Evolutionary conservation across 2,329 filamentous ascomycete species (phyloP).

Genomic region (Capronia coronata): DNA sequence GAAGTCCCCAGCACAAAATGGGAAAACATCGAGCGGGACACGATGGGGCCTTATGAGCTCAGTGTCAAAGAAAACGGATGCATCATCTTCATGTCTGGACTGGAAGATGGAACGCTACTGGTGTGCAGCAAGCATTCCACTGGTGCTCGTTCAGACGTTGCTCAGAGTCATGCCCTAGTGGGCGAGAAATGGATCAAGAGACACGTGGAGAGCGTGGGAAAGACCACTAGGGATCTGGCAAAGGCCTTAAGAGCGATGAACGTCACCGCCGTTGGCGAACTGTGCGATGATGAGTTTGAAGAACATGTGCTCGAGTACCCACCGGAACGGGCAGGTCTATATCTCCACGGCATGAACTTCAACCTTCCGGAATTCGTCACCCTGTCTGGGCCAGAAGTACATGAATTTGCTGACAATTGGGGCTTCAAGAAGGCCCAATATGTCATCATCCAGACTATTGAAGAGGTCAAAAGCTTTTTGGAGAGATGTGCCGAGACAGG

Average conservation of each 20-base stretch:
- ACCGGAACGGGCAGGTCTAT: conserved; percentile 75
- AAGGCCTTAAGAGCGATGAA: conserved; percentile 70
- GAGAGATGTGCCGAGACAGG: conserved; percentile 82
- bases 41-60: conserved; percentile 83
- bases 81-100: conserved; percentile 91
- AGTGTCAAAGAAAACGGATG: conserved; percentile 99
- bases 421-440: conserved; percentile 86
- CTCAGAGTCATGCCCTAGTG: conserved; percentile 72
- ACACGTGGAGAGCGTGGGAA: conserved; percentile 71
- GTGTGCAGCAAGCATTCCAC: conserved; percentile 99
- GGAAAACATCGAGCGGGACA: conserved; percentile 67
- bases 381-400: conserved; percentile 74
- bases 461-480: conserved; percentile 70
- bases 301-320: conserved; percentile 92
- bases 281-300: conserved; percentile 93
- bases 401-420: conserved; percentile 85
- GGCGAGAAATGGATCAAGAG: conserved; percentile 76
- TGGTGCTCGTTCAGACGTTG: conserved; percentile 63
- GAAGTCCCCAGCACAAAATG: conserved; percentile 80
- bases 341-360: conserved; percentile 91
- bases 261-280: conserved; percentile 87
- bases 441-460: conserved; percentile 66
- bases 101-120: conserved; percentile 80
- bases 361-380: conserved; percentile 91
- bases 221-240: conserved; percentile 71